Conservation (phyloP, 2,329 filamentous ascomycete genomes). For the Zasmidium cellare region DNA sequence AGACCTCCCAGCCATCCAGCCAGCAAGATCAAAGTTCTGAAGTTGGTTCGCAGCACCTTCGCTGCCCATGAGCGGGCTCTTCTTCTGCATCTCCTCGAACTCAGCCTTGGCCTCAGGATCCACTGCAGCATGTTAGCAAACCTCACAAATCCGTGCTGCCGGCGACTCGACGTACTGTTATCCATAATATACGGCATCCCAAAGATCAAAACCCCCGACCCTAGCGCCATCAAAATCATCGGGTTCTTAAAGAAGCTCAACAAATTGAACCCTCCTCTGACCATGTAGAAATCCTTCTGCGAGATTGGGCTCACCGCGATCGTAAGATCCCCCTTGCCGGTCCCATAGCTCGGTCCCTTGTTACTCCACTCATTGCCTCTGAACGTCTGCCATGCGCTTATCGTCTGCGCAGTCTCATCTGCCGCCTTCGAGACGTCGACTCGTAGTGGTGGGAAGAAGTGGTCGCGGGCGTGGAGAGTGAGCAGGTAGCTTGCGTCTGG, state of each 20-base stretch:
- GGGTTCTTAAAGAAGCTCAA: slow-evolving; percentile 85
- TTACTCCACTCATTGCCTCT: slow-evolving; percentile 89
- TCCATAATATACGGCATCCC: slow-evolving; percentile 95
- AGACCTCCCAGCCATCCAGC: slow-evolving; percentile 65
- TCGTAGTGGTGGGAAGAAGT: slow-evolving; percentile 75
- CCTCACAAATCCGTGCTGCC: background rate
- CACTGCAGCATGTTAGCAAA: slow-evolving; percentile 60
- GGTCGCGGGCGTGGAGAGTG: slow-evolving; percentile 73
- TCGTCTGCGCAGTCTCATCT: slow-evolving; percentile 44
- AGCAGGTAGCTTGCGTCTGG: slow-evolving; percentile 74
- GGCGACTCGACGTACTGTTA: slow-evolving; percentile 68
- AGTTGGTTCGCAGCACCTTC: slow-evolving; percentile 52
- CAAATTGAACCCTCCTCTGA: slow-evolving; percentile 66
- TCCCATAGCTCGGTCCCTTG: slow-evolving; percentile 64
- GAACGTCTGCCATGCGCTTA: slow-evolving; percentile 79
- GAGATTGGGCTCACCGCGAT: slow-evolving; percentile 65
- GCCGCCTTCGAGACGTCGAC: slow-evolving; percentile 63
- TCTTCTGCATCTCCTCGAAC: slow-evolving; percentile 86
- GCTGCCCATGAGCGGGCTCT: slow-evolving; percentile 57
- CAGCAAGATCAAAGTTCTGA: slow-evolving; percentile 67
- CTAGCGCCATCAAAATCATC: slow-evolving; percentile 90
- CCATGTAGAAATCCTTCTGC: slow-evolving; percentile 73
- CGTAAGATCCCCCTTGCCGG: slow-evolving; percentile 44
- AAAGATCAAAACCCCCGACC: slow-evolving; percentile 79
- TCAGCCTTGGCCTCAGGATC: slow-evolving; percentile 93